Evolutionary conservation across 176 grass and related monocot species (phyloP), one percentile per base, ranked within the genome.

Genomic region (Stipa capillata): DNA sequence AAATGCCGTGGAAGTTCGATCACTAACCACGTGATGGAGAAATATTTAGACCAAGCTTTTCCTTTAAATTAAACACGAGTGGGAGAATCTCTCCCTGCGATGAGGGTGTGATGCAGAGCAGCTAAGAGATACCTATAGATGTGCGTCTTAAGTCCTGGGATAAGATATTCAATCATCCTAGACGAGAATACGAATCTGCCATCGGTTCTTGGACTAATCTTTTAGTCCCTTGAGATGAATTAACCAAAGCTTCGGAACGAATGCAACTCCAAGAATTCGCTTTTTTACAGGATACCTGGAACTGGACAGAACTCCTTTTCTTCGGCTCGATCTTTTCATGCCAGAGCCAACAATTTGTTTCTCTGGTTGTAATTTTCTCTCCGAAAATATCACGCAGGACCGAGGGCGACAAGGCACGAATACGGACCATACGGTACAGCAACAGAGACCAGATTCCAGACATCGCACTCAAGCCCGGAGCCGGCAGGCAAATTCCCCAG

Each of bases 41-140:
- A 49, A 45, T 66, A 34, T 57, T 72, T 16, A 56, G 28, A 13
- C 20, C 0, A 14, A 28, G 76, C 5, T 7, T 61, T 34, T 21
- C 7, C 37, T 49, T 6, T 45, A 55, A 20, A 31, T 7, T 54
- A 47, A 57, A 72, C 34, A 55, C 3, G 1, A 25, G 45, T 20
- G 37, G 44, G 59, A 24, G 47, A 84, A 74, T 73, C 74, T 73
- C 66, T 64, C n/a, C n/a, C 35, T 29, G 45, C 52, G n/a, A 52
- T 2, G 24, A 49, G n/a, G 3, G 2, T 10, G 51, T 41, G 83
- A 18, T 70, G 54, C 14, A 50, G 63, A 40, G 65, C 27, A 9
- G 58, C 54, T 65, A 15, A 39, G 60, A 18, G 8, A 15, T 49
- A 10, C 45, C 39, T 66, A 28, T 31, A 37, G 16, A 48, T 24